phyloP scores from a whole-genome alignment of 257 asterid genomes.

The Datura wrightii region DNA sequence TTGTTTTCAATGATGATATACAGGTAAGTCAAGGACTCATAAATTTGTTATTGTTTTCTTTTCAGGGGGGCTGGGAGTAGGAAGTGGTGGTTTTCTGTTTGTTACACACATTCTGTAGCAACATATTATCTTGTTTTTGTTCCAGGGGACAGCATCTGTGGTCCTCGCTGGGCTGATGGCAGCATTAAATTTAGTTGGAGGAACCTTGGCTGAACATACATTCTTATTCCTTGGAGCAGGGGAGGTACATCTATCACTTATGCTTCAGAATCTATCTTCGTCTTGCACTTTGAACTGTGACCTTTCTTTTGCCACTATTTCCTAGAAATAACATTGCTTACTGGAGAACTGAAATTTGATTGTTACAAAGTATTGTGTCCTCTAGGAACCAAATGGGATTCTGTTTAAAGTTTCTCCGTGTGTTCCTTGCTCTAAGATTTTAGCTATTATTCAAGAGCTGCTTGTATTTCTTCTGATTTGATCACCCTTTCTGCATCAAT shows the following conservation, averaged over 20 bases:
- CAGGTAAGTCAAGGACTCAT: conserved; percentile 49
- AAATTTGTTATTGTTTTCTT: neutral
- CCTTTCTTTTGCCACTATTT: conserved; percentile 4
- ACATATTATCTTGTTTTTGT: conserved; percentile 25
- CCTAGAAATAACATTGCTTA: neutral
- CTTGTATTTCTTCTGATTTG: conserved; percentile 21
- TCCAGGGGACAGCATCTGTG: conserved; percentile 87
- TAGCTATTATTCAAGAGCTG: conserved; percentile 10
- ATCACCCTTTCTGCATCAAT: conserved; percentile 9
- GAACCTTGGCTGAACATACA: conserved; percentile 70
- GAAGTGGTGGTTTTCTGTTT: neutral
- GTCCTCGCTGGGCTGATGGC: conserved; percentile 81
- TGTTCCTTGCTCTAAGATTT: neutral
- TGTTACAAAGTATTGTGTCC: neutral
- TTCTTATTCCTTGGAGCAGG: conserved; percentile 90
- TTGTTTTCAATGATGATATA: conserved; percentile 83
- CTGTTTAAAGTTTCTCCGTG: conserved; percentile 3
- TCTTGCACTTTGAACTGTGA: conserved; percentile 6
- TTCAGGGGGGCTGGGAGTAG: neutral
- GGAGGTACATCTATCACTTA: conserved; percentile 55
- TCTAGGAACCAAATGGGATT: conserved; percentile 6
- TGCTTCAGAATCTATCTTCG: neutral
- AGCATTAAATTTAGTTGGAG: conserved; percentile 66
- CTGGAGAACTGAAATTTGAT: neutral
- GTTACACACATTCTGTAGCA: neutral